These are phyloP conservation scores for Lyophyllum shimeji DNA, from an alignment of 768 basidiomycete genomes.

Conservation along the genomic window DNA sequence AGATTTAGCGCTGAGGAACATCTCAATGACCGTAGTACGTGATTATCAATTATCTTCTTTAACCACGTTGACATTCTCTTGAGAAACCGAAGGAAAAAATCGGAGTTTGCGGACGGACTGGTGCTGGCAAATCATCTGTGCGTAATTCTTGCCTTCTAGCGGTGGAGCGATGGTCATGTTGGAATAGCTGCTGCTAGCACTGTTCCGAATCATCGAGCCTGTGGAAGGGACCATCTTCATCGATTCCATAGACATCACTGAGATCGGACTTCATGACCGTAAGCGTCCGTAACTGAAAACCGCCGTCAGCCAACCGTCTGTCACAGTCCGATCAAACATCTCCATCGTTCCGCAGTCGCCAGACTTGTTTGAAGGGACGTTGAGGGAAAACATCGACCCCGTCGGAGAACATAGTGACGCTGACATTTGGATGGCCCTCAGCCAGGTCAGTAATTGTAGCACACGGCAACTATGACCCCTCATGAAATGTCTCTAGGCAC, in stretches of 20 bases:
- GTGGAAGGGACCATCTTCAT: conserved; percentile 64
- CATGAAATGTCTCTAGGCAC: conserved; percentile 38
- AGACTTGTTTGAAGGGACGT: conserved; percentile 68
- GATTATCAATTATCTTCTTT: not conserved
- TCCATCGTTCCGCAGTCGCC: conserved; percentile 86
- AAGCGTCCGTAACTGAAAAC: conserved; percentile 20
- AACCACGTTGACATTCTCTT: conserved; percentile 2
- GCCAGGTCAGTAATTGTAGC: conserved; percentile 42
- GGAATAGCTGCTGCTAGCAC: conserved; percentile 57
- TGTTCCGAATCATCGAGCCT: conserved; percentile 80
- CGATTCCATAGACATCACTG: conserved; percentile 75
- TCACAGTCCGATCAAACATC: conserved; percentile 68
- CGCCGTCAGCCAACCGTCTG: not conserved
- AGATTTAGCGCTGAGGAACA: conserved; percentile 75
- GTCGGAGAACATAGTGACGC: conserved; percentile 69
- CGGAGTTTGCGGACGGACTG: conserved; percentile 87
- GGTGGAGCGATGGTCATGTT: not conserved
- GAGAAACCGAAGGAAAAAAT: conserved; percentile 81
- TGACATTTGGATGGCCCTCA: conserved; percentile 86
- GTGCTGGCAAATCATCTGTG: conserved; percentile 77
- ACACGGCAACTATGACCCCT: not conserved
- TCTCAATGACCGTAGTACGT: conserved; percentile 68
- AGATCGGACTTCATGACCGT: conserved; percentile 75
- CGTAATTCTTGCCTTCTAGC: conserved; percentile 15
- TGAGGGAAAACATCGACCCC: conserved; percentile 90